These are phyloP conservation scores for Alternaria gansuensis DNA, from an alignment of 2,329 filamentous ascomycete genomes.

Conservation along the genomic window DNA sequence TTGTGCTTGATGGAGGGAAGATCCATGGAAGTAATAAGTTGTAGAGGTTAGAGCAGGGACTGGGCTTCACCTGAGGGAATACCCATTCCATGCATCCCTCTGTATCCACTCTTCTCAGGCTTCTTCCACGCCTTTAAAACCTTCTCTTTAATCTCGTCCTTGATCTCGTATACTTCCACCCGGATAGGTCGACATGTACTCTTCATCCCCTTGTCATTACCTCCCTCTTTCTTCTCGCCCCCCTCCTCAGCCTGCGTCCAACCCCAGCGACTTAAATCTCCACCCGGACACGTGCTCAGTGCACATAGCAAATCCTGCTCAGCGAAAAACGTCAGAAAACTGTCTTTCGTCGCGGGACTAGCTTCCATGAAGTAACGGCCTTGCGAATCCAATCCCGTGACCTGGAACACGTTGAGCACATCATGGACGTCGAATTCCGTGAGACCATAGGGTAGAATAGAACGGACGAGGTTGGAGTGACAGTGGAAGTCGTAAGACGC, in stretches of 20 bases:
- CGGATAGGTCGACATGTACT: constrained; percentile 74
- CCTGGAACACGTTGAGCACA: constrained; percentile 86
- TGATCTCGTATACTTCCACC: constrained; percentile 74
- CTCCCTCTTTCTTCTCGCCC: constrained; percentile 63
- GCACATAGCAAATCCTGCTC: constrained; percentile 78
- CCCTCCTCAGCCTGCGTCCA: constrained; percentile 66
- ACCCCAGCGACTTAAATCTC: constrained; percentile 82
- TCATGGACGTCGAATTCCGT: constrained; percentile 81
- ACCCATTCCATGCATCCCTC: constrained; percentile 70
- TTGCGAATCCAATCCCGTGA: constrained; percentile 74
- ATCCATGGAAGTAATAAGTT: constrained; percentile 47
- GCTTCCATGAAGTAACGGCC: constrained; percentile 64
- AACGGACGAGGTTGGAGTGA: constrained; percentile 80
- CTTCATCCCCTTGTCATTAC: constrained; percentile 55
- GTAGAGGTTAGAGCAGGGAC: constrained; percentile 29
- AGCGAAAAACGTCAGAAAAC: constrained; percentile 77
- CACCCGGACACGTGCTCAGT: constrained; percentile 76
- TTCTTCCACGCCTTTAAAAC: constrained; percentile 66
- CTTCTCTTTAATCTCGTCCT: constrained; percentile 55
- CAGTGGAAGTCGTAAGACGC: constrained; percentile 82
- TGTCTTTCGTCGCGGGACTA: constrained; percentile 41
- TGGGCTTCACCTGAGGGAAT: constrained; percentile 56
- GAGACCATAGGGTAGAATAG: constrained; percentile 73
- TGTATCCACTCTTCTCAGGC: constrained; percentile 68
- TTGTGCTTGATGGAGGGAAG: constrained; percentile 75